A percentile compares a stretch with the other conserved stretches of the same genome.
Conservation (phyloP, 805 yeast genomes). For the Suhomyces sp. region DNA sequence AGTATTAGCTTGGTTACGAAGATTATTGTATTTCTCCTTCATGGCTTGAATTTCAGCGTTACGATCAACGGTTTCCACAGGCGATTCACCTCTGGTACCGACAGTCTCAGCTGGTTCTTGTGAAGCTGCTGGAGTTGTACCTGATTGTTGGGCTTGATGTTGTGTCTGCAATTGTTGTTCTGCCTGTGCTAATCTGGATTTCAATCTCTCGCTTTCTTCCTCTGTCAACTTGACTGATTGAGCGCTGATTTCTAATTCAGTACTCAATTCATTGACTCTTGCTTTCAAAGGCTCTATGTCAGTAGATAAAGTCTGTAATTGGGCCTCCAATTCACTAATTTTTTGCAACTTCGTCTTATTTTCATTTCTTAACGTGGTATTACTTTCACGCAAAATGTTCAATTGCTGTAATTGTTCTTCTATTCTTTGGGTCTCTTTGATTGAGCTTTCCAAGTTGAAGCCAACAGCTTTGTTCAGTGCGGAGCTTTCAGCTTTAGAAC, state of each 20-base stretch:
- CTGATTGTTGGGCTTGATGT: neutral
- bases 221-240: conserved; percentile 45
- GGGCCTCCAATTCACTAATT: conserved; percentile 36
- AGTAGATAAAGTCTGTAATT: conserved; percentile 26
- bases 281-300: conserved; percentile 47
- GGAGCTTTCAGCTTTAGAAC: conserved; percentile 43
- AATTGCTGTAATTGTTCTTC: conserved; percentile 53
- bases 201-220: conserved; percentile 62
- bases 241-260: conserved; percentile 45
- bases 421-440: conserved; percentile 46
- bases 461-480: conserved; percentile 9
- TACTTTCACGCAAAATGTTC: conserved; percentile 65
- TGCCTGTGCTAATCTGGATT: conserved; percentile 13
- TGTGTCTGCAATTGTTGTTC: neutral
- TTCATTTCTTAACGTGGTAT: conserved; percentile 58
- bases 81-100: neutral
- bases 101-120: neutral
- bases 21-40: conserved; percentile 28
- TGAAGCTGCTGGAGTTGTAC: neutral
- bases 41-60: conserved; percentile 20
- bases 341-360: conserved; percentile 21
- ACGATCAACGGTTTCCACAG: neutral
- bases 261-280: conserved; percentile 32
- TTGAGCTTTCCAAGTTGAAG: conserved; percentile 22
- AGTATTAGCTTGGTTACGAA: conserved; percentile 26